A percentile compares a stretch with the other conserved stretches of the same genome.
These are phyloP conservation scores for Urochloa ruziziensis DNA, from an alignment of 176 grass and related monocot genomes.

Conservation along the genomic window DNA sequence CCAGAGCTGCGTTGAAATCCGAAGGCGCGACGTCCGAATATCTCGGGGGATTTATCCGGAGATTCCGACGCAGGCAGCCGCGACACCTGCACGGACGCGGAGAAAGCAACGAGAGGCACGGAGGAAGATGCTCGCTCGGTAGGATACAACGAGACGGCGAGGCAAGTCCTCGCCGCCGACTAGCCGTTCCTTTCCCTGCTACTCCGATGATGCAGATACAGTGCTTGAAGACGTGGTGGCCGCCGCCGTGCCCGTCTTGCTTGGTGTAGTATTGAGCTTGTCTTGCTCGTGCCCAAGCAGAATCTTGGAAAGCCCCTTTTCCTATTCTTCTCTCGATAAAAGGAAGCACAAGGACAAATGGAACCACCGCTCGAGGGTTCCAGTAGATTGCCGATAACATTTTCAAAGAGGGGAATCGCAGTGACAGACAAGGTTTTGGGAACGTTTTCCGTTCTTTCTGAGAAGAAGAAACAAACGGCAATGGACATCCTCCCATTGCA, in stretches of 20 bases:
- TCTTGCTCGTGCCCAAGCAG: neutral
- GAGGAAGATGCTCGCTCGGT: neutral
- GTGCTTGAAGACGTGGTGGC: neutral
- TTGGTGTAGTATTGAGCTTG: neutral
- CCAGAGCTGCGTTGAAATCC: conserved; percentile 1
- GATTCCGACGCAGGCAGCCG: neutral
- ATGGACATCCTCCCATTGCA: neutral
- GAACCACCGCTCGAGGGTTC: conserved; percentile 37
- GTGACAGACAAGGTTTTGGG: neutral
- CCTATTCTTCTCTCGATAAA: too few species aligned
- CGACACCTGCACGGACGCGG: neutral
- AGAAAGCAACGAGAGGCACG: neutral
- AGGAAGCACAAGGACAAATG: neutral
- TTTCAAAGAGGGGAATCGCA: neutral
- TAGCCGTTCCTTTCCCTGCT: conserved; percentile 23
- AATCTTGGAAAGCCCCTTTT: neutral
- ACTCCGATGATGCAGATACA: neutral
- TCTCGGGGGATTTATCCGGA: neutral
- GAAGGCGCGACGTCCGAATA: conserved; percentile 2
- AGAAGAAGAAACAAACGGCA: neutral
- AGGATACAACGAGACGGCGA: neutral
- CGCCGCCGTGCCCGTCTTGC: neutral
- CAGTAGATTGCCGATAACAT: conserved; percentile 1
- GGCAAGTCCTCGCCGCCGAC: neutral
- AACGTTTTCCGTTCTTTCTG: neutral